Base-by-base conservation (phyloP, 2,329 filamentous ascomycete species). In the Microthyrium microscopicum region DNA sequence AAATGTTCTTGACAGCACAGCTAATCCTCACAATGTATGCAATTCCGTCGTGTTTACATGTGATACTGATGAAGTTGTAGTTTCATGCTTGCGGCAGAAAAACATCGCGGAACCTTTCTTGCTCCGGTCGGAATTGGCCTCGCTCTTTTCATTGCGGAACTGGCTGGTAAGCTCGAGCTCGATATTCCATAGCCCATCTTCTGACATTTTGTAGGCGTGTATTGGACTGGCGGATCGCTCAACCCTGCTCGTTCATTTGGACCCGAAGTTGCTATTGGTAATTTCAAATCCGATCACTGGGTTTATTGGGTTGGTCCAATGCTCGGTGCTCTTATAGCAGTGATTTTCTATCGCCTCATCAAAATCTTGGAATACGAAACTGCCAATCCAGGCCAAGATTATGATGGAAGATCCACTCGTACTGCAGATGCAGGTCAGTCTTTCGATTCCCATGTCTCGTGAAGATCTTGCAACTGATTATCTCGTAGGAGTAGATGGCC, bases 251-350 rank as follows among this genome's bases (percentile, higher is more conserved):
- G 61, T 25, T 61, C 58, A 1, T 60, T 65, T 41, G 61, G 58
- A 16, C 61, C 61, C 15, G 56, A 55, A 38, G 58, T 64, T n/a
- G 48, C 58, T 20, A 48, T 57, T 3, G 42, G 44, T 26, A 47
- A 34, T 6, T 65, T 64, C 42, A 49, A 56, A 4, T 42, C 47
- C 27, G 55, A 62, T 38, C 61, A 65, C 43, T 65, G 61, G 60
- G 60, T 66, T 37, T 66, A 66, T 46, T 66, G 62, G 62, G 37
- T 64, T 29, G 62, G 62, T 1, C 61, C 61, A 4, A 39, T 53
- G 5, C 49, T 65, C 4, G 62, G 62, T 13, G 45, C 60, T 3
- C 35, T 62, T 9, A 36, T 64, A 3, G 60, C 61, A 9, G 60
- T 61, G 3, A 41, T 52, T n/a, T 61, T 65, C 43, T 65, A 65